phyloP scores from a whole-genome alignment of 805 yeast species.

The Yarrowia sp. region DNA sequence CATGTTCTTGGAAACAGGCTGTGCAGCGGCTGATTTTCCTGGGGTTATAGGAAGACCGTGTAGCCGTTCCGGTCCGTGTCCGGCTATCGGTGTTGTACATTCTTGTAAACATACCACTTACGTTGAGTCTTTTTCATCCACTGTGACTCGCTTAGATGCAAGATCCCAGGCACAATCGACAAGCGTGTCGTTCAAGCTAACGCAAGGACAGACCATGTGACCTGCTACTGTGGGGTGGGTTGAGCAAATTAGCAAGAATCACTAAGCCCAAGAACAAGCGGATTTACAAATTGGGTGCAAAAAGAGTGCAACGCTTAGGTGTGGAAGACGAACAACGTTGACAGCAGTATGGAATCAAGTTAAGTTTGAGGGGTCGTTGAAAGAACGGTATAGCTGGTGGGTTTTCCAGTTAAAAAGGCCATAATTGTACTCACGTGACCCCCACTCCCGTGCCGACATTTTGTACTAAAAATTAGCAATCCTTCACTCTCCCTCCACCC shows the following conservation, averaged over 20 bases:
- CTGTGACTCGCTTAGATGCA: background rate
- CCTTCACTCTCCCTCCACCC: too few relatives aligned
- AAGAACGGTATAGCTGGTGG: too few relatives aligned
- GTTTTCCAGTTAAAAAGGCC: too few relatives aligned
- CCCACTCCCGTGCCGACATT: background rate
- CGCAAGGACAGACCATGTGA: background rate
- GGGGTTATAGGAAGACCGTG: too few relatives aligned
- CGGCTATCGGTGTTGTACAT: too few relatives aligned
- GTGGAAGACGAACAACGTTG: background rate
- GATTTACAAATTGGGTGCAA: background rate
- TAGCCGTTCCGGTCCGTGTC: too few relatives aligned
- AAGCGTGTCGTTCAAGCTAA: background rate
- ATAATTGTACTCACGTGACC: too few relatives aligned
- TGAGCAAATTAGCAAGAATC: conserved; percentile 16
- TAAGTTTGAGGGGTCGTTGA: too few relatives aligned
- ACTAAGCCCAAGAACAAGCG: background rate
- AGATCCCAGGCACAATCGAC: background rate
- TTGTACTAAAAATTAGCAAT: too few relatives aligned
- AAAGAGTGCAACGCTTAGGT: conserved; percentile 7
- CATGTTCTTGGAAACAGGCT: conserved; percentile 11
- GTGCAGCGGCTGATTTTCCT: background rate
- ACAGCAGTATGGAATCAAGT: background rate
- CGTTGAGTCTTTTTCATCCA: too few relatives aligned
- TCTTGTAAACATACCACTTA: too few relatives aligned
- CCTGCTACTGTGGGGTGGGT: conserved; percentile 10